phyloP scores from a whole-genome alignment of 2,329 filamentous ascomycete genomes.

The Tolypocladium pustulatum region DNA sequence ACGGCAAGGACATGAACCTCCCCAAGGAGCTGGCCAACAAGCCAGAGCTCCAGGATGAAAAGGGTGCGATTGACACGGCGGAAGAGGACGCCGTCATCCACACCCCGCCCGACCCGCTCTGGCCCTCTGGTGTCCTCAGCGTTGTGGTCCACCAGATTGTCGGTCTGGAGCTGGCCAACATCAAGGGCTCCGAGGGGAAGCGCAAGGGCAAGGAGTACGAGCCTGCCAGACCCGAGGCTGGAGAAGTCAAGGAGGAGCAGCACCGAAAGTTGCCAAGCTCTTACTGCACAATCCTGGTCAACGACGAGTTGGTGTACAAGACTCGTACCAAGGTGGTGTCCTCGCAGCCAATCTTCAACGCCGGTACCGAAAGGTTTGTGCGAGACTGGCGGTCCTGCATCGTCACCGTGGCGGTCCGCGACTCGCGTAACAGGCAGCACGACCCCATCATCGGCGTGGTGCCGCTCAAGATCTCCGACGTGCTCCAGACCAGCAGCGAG shows the following conservation, averaged over 20 bases:
- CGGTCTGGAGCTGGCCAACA: constrained; percentile 82
- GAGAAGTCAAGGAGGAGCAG: constrained; percentile 79
- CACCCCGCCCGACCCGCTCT: constrained; percentile 90
- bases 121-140: constrained; percentile 83
- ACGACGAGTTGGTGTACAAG: constrained; percentile 84
- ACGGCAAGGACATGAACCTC: constrained; percentile 72
- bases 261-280: constrained; percentile 72
- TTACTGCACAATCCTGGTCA: constrained; percentile 86
- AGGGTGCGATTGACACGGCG: constrained; percentile 58
- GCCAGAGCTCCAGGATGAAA: constrained; percentile 73
- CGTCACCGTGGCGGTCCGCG: constrained; percentile 78
- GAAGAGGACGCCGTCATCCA: constrained; percentile 78
- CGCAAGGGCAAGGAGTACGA: constrained; percentile 80
- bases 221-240: constrained; percentile 69
- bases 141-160: constrained; percentile 90
- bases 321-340: constrained; percentile 92
- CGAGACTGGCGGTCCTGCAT: constrained; percentile 87
- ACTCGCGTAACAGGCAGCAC: constrained; percentile 81
- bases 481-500: constrained; percentile 82
- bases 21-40: constrained; percentile 64
- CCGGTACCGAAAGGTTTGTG: constrained; percentile 85
- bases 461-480: constrained; percentile 74
- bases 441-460: constrained; percentile 92
- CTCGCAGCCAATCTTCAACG: constrained; percentile 94
- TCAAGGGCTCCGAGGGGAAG: constrained; percentile 75